Evolutionary conservation across 345 rosid genomes (phyloP).

Genomic region (Zanthoxylum bungeanum): DNA sequence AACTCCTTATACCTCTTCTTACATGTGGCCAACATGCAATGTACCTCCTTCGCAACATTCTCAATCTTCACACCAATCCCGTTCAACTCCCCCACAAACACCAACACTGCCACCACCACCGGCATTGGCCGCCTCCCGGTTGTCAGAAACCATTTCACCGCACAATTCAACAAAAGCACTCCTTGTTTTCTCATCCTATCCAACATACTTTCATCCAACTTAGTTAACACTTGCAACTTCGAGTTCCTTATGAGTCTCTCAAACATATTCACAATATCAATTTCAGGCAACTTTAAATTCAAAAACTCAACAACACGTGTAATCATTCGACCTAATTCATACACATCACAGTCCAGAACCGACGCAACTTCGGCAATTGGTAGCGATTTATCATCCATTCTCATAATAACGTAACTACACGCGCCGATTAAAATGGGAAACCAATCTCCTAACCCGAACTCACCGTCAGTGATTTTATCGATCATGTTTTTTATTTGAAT

Average conservation of each 20-base stretch:
- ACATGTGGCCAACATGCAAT: conserved; percentile 39
- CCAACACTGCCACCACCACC: conserved; percentile 66
- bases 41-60: conserved; percentile 45
- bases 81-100: conserved; percentile 58
- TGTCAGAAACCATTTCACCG: conserved; percentile 68
- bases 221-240: conserved; percentile 21
- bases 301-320: conserved; percentile 59
- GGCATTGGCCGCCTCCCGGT: conserved; percentile 82
- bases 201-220: conserved; percentile 36
- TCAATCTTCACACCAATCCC: conserved; percentile 47
- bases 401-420: conserved; percentile 49
- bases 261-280: conserved; percentile 52
- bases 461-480: conserved; percentile 50
- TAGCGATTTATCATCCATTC: conserved; percentile 49
- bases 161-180: conserved; percentile 64
- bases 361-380: conserved; percentile 45
- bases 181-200: conserved; percentile 66
- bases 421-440: conserved; percentile 63
- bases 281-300: conserved; percentile 42
- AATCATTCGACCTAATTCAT: conserved; percentile 69
- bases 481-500: conserved; percentile 38
- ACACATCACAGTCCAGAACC: conserved; percentile 48
- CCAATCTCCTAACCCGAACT: conserved; percentile 72
- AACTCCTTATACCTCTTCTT: conserved; percentile 59
- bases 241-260: conserved; percentile 36